Evolutionary conservation across 2,329 filamentous ascomycete genomes (phyloP), one percentile per base, ranked within the genome.

Genomic region (Diaporthe helianthi): DNA sequence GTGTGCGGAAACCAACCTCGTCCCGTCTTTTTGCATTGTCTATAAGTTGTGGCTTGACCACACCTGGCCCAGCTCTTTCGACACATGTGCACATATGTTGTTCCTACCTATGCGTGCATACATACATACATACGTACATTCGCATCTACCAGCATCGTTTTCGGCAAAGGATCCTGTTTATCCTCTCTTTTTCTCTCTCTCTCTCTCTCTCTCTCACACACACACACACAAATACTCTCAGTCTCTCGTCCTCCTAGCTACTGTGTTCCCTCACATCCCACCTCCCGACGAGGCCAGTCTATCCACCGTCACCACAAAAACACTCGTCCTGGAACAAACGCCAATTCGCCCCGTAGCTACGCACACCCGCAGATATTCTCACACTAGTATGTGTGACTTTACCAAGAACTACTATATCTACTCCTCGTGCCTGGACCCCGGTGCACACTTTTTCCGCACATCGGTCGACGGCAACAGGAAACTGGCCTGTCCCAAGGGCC

Each of bases 391-490:
- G 86, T 89, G 86, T 76, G 83, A 88, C 78, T 92, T 90, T 76
- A 91, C 89, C 75, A 92, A 91, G 75, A 92, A 92, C 79, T 93
- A 90, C 78, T 93, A 92, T 80, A 90, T 93, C 78, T 93, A 93
- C 81, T 89, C 89, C 69, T 85, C 87, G 52, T 93, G 91, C 76
- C 79, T 85, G 68, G 89, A 93, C 76, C 91, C 90, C 0, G 88
- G 87, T 49, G 84, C 86, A 19, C 91, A 93, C 78, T 93, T 92
- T 79, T 90, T 92, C 78, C 85, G 87, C 72, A 92, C 89, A 1
- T 88, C 88, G 1, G 83, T 90, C 65, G 91, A 93, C 74, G 90
- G 90, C 68, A 87, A 83, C 76, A 84, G 83, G 72, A 85, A 88
- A 69, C 80, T 83, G 38, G 82, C 85, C 38, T 93, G 91, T 74